A percentile compares a stretch with the other conserved stretches of the same genome.
phyloP scores from a whole-genome alignment of 1,139 yeast genomes.

The Scheffersomyces illinoinensis region DNA sequence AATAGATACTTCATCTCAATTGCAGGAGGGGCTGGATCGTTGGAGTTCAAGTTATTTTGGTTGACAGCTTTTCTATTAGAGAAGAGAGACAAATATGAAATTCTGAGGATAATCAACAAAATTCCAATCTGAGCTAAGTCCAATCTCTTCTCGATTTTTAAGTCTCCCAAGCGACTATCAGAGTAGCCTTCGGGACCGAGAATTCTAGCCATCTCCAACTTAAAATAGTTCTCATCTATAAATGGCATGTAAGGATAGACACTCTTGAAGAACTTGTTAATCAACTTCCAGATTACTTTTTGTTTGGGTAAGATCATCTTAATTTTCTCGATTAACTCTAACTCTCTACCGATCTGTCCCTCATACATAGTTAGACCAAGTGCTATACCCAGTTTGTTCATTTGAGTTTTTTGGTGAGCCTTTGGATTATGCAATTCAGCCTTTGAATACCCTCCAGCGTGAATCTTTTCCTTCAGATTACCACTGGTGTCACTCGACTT shows the following conservation, averaged over 20 bases:
- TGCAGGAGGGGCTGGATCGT: conserved; percentile 21
- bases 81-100: conserved; percentile 38
- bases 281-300: conserved; percentile 32
- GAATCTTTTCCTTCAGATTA: not conserved
- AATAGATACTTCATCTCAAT: conserved; percentile 44
- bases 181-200: conserved; percentile 15
- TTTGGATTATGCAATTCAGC: not conserved
- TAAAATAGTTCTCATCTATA: conserved; percentile 43
- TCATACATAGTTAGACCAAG: conserved; percentile 33
- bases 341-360: conserved; percentile 31
- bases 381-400: conserved; percentile 25
- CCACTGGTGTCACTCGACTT: conserved; percentile 6
- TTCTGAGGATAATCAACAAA: conserved; percentile 40
- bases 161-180: conserved; percentile 10
- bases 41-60: conserved; percentile 24
- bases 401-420: conserved; percentile 6
- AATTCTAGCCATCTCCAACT: conserved; percentile 19
- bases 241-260: conserved; percentile 54
- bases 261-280: conserved; percentile 39
- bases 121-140: conserved; percentile 51
- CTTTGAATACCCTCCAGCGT: not conserved
- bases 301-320: conserved; percentile 41
- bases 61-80: conserved; percentile 32
- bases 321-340: conserved; percentile 22
- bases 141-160: conserved; percentile 36